Percentiles rank a stretch among this genome's conserved stretches.
These are phyloP conservation scores for Rhodotorula toruloides DNA, from an alignment of 768 basidiomycete species.

Conservation along the genomic window DNA sequence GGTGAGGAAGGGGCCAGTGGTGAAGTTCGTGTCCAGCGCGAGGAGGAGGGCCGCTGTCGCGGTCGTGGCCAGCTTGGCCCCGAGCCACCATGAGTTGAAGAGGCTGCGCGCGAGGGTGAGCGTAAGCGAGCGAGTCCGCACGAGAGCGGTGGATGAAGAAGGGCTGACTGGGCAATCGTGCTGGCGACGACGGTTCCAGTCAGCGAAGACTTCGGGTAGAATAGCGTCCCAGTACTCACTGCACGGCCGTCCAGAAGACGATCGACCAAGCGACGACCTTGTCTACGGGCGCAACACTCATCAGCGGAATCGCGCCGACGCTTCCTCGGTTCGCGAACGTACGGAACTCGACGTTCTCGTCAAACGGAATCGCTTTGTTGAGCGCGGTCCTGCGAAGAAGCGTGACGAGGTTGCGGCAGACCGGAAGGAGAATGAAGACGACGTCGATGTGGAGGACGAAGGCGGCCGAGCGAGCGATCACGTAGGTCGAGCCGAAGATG, in stretches of 20 bases:
- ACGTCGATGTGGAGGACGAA: conserved; percentile 86
- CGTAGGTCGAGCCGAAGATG: conserved; percentile 69
- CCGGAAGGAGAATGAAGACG: conserved; percentile 85
- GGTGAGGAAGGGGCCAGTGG: conserved; percentile 51
- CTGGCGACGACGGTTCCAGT: neutral
- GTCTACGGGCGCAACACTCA: conserved; percentile 45
- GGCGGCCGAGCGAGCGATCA: conserved; percentile 79
- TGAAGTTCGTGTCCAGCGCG: conserved; percentile 75
- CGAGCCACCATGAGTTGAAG: conserved; percentile 59
- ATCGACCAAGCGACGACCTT: conserved; percentile 89
- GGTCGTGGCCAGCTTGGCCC: conserved; percentile 55
- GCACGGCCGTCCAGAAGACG: conserved; percentile 67
- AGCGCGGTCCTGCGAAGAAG: conserved; percentile 77
- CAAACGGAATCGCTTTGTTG: conserved; percentile 82
- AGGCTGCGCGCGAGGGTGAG: conserved; percentile 42
- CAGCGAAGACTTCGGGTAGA: conserved; percentile 11
- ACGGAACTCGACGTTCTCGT: conserved; percentile 81
- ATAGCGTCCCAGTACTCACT: too few relatives aligned
- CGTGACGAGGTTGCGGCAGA: conserved; percentile 93
- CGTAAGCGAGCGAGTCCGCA: neutral
- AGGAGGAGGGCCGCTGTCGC: conserved; percentile 58
- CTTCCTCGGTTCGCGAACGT: neutral
- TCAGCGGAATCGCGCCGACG: neutral
- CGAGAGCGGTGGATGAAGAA: neutral
- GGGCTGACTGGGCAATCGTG: conserved; percentile 15